Evolutionary conservation across 1,284 basidiomycete species (phyloP), one percentile per base, ranked within the genome.

Genomic region (Leccinum solheimii): DNA sequence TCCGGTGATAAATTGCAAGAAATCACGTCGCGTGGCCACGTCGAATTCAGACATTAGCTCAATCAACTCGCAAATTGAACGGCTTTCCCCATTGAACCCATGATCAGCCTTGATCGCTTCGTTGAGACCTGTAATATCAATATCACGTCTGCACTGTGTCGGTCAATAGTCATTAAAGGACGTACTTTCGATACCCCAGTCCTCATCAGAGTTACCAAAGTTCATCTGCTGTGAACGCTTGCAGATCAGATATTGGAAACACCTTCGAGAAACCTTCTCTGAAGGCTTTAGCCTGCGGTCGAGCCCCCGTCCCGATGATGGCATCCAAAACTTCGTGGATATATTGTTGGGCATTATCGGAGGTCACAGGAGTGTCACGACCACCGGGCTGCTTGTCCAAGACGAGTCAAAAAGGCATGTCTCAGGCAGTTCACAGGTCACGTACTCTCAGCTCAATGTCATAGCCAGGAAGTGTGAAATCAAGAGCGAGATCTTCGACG

Each of bases 31-130:
- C 51, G 87, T 85, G 2, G 83, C 75, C 21, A 76, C 76, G 68
- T 92, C 88, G 71, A 93, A 98, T 57, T 86, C 83, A 1, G 92
- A 81, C 88, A 99, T 93, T 68, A 96, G 86, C 61, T 91, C 90
- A 40, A 98, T 79, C 63, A 99, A 82, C 71, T 95, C 89, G 51
- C 88, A 87, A 67, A 99, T 95, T 1, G 95, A 87, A 32, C 88
- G 86, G 72, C 94, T 97, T 74, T 98, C 97, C 21, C 91, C 87
- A 67, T 96, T 96, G 81, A 97, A 98, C 10, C 97, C 97, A 75
- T 99, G 97, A 72, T 99, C 97, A 10, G 97, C 97, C 77, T 98
- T 98, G 77, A 98, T 78, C 5, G 91, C 86, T 72, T 95, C 93
- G 58, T 86, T 87, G 51, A 99, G 82, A n/a, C 95, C 96, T 76